Base-by-base conservation (phyloP, 176 grass and related monocot species). In the Zoysia japonica region DNA sequence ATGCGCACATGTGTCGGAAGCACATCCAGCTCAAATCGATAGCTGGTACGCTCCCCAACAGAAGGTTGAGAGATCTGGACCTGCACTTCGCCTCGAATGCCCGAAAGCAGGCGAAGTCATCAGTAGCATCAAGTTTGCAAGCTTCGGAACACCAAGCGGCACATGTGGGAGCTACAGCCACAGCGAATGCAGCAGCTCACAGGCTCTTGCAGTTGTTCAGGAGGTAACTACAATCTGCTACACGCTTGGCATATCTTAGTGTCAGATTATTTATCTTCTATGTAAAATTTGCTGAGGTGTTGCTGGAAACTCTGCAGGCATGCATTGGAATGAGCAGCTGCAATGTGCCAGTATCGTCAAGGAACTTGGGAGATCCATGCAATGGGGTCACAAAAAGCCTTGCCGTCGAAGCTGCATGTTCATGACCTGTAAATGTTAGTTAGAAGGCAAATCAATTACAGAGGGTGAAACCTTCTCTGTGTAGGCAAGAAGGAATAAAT, bases 371-470 rank as follows among this genome's bases (percentile, higher is more conserved):
- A 60, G 88, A 99, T 89, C 96, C 92, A 79, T 99, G 96, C 61
- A 82, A 35, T 15, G 82, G 78, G 62, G 65, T 93, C 68, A 91
- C 86, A 45, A 99, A 99, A 81, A 95, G 86, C 80, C 92, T 99
- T 77, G 86, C 75, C 6, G 87, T 99, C 19, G 96, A 99, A 93
- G 96, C 90, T 84, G 89, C 92, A 74, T 99, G 96, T 74, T 93
- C 88, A 56, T 93, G 78, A 88, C 80, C 74, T 46, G 67, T 79
- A 74, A 61, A 66, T 71, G 54, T 39, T 80, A 47, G 11, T 60
- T 78, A 52, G 61, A 85, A 67, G 51, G 4, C 76, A 72, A 56
- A 82, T 80, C 68, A 73, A 37, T 67, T 45, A 6, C 36, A 80
- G 78, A 77, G 72, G 87, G 39, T 67, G 78, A 89, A 89, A 72